These are phyloP conservation scores for Omphalea diandra DNA, from an alignment of 441 rosid species.

Conservation along the genomic window DNA sequence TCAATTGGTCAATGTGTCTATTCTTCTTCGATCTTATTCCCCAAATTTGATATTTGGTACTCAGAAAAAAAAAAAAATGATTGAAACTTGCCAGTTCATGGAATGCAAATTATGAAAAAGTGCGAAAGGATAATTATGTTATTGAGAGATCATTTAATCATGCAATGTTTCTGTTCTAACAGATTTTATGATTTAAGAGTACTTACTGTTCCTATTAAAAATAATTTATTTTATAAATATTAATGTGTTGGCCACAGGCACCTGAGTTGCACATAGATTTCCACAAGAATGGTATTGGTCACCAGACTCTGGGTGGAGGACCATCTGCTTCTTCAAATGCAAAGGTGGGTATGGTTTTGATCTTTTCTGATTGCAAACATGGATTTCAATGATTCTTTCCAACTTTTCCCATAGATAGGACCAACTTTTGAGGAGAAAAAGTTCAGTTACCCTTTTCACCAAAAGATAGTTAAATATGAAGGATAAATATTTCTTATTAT, in stretches of 20 bases:
- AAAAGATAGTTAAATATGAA: background rate
- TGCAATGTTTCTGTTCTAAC: no score
- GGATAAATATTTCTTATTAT: background rate
- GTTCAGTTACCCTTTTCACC: background rate
- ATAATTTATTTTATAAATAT: background rate
- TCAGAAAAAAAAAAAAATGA: background rate
- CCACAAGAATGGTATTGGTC: slow-evolving; percentile 47
- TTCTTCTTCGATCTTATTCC: background rate
- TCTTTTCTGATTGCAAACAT: background rate
- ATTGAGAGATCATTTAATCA: background rate
- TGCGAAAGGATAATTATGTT: background rate
- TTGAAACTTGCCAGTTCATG: background rate
- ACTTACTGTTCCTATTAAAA: background rate
- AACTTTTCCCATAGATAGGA: background rate
- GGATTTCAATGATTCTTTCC: background rate
- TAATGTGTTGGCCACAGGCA: slow-evolving; percentile 38
- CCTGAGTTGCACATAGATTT: slow-evolving; percentile 65
- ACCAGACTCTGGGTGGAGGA: slow-evolving; percentile 38
- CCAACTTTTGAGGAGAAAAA: background rate
- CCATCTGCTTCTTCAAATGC: slow-evolving; percentile 43
- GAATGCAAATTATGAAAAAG: background rate
- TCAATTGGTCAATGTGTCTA: background rate
- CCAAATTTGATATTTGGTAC: background rate
- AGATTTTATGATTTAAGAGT: background rate
- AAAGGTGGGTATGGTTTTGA: slow-evolving; percentile 17